phyloP scores from a whole-genome alignment of 2,329 filamentous ascomycete genomes.

The Ophiostoma ulmi region DNA sequence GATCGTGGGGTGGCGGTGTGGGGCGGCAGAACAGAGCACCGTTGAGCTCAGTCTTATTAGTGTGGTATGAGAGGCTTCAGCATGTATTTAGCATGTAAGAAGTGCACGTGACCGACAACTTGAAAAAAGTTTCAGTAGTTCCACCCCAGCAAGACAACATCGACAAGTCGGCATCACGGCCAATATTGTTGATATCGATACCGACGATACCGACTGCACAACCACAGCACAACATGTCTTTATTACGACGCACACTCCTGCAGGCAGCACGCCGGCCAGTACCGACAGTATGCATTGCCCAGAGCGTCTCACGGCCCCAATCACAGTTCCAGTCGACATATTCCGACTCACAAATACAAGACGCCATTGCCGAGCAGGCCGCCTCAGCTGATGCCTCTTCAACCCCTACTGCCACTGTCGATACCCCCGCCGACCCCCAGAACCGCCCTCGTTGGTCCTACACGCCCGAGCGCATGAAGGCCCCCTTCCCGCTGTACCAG shows the following conservation, averaged over 20 bases:
- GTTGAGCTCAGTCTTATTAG: background rate
- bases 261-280: slow-evolving; percentile 10
- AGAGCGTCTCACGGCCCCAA: background rate
- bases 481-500: slow-evolving; percentile 58
- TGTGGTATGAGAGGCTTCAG: background rate
- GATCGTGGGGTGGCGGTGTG: slow-evolving; percentile 23
- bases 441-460: slow-evolving; percentile 60
- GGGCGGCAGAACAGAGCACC: slow-evolving; percentile 21
- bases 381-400: background rate
- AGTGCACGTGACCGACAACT: slow-evolving; percentile 5
- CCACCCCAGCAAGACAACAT: slow-evolving; percentile 1
- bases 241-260: slow-evolving; percentile 14
- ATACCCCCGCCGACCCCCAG: slow-evolving; percentile 9
- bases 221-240: slow-evolving; percentile 6
- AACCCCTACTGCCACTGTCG: slow-evolving; percentile 10
- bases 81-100: background rate
- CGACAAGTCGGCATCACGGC: background rate
- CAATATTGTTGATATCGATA: background rate
- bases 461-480: slow-evolving; percentile 65
- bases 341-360: slow-evolving; percentile 15
- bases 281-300: background rate
- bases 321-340: slow-evolving; percentile 8
- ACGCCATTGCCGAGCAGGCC: background rate
- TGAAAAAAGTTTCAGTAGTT: slow-evolving; percentile 13
- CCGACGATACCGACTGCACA: background rate